A percentile compares a stretch with the other conserved stretches of the same genome.
Evolutionary conservation across 192 early-diverging fungal genomes (phyloP).

Genomic region (Backusella luteola): DNA sequence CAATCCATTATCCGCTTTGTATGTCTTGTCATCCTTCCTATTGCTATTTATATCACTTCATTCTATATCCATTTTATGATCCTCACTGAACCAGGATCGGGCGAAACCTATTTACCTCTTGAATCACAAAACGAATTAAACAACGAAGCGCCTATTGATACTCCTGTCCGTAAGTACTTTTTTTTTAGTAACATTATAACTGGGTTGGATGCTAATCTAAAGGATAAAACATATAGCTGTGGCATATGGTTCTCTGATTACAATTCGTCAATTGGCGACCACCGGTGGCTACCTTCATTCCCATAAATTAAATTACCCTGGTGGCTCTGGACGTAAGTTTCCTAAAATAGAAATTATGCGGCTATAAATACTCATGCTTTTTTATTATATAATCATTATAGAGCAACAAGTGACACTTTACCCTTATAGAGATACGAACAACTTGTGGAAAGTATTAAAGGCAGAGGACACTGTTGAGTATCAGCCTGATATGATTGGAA

Average conservation of each 20-base stretch:
- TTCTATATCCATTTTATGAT: conserved; percentile 91
- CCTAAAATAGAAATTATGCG: neutral
- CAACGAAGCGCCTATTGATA: conserved; percentile 59
- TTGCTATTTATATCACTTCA: conserved; percentile 75
- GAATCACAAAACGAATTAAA: conserved; percentile 81
- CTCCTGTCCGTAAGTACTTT: conserved; percentile 43
- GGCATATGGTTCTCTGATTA: conserved; percentile 59
- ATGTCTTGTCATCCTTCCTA: conserved; percentile 81
- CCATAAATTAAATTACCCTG: conserved; percentile 60
- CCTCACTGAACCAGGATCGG: conserved; percentile 77
- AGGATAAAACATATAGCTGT: conserved; percentile 46
- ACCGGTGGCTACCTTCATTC: conserved; percentile 81
- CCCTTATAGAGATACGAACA: conserved; percentile 78
- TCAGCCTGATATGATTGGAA: conserved; percentile 8
- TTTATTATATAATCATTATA: conserved; percentile 35
- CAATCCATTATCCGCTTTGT: conserved; percentile 85
- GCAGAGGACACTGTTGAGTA: conserved; percentile 21
- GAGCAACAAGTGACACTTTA: conserved; percentile 82
- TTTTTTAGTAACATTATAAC: neutral
- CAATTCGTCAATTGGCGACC: conserved; percentile 67
- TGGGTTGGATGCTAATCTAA: neutral
- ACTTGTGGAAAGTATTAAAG: conserved; percentile 65
- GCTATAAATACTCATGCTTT: conserved; percentile 31
- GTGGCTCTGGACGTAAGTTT: conserved; percentile 64
- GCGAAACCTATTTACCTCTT: conserved; percentile 89